Percentiles rank a stretch among this genome's conserved stretches.
Evolutionary conservation across 495 filamentous ascomycete genomes (phyloP).

Genomic region (Neurospora tetraspora): DNA sequence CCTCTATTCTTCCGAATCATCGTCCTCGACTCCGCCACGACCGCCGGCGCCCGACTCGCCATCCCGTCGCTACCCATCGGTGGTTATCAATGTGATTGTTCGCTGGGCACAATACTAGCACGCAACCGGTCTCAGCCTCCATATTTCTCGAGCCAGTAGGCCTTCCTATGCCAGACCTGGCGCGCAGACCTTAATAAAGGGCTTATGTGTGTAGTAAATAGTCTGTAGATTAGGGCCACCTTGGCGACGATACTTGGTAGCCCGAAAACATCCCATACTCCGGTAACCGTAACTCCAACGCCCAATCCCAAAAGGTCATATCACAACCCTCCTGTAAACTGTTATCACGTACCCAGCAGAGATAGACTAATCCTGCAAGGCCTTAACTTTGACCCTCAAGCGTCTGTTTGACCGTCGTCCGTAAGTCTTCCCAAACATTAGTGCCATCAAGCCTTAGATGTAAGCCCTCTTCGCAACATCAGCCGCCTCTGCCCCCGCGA

Average conservation of each 20-base stretch:
- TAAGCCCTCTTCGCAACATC: background rate
- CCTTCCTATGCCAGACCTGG: background rate
- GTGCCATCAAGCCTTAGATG: background rate
- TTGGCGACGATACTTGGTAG: background rate
- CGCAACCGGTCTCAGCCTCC: background rate
- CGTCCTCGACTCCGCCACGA: constrained; percentile 49
- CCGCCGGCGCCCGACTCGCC: constrained; percentile 47
- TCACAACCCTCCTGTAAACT: background rate
- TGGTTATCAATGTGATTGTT: no score
- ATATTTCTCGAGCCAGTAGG: background rate
- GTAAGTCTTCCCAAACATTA: background rate
- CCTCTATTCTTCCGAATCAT: constrained; percentile 57
- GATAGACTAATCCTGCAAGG: background rate
- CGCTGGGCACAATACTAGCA: background rate
- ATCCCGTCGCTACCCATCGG: constrained; percentile 54
- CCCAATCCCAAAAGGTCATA: background rate
- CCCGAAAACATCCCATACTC: background rate
- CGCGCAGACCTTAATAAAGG: background rate
- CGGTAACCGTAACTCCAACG: background rate
- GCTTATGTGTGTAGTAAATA: background rate
- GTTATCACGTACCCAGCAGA: background rate
- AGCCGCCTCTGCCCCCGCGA: constrained; percentile 33
- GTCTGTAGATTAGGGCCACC: background rate
- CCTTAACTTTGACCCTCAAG: background rate
- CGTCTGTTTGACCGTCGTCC: background rate